Evolutionary conservation across 805 yeast genomes (phyloP), one percentile per base, ranked within the genome.

Genomic region (Ogataea pignaliae): DNA sequence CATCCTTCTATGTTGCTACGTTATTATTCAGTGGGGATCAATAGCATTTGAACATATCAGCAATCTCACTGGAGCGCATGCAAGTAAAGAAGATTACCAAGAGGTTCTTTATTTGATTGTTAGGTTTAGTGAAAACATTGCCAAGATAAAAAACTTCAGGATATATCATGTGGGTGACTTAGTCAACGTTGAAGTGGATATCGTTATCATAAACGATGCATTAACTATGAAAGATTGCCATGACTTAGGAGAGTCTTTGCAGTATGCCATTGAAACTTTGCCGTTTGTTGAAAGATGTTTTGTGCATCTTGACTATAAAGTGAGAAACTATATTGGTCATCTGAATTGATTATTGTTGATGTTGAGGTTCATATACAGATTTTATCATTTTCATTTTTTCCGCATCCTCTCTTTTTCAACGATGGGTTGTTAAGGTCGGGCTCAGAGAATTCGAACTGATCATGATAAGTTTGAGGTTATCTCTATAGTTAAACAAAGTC

Each of bases 91-190:
- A 34, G 88, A 85, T 53, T 76, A 81, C 47, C 82, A 81, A 59
- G 80, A 81, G 39, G 73, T 86, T 6, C 63, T 86, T 15, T 86
- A 86, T 55, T 61, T 85, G 51, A 82, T 87, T 43, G 65, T 71
- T 54, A 68, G 93, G 41, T 86, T 84, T 59, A 83, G 91, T 1
- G 83, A 77, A 42, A 75, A 79, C 29, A 82, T 86, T 53, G 64
- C 74, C 43, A 77, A 74, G 42, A 76, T 85, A 46, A 85, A 85
- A 14, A 76, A 81, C 10, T 72, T 83, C 49, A 80, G 79, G 52
- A 85, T 82, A 21, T 86, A 85, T 58, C 90, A 86, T 56, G 85
- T 82, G 15, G 95, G 95, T 1, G 95, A 86, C 61, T 69, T 81
- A 33, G 66, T 84, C 39, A 82, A 79, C 55, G 90, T 84, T 34